These are phyloP conservation scores for Ochetophila trinervis DNA, from an alignment of 306 rosid species.

Conservation along the genomic window DNA sequence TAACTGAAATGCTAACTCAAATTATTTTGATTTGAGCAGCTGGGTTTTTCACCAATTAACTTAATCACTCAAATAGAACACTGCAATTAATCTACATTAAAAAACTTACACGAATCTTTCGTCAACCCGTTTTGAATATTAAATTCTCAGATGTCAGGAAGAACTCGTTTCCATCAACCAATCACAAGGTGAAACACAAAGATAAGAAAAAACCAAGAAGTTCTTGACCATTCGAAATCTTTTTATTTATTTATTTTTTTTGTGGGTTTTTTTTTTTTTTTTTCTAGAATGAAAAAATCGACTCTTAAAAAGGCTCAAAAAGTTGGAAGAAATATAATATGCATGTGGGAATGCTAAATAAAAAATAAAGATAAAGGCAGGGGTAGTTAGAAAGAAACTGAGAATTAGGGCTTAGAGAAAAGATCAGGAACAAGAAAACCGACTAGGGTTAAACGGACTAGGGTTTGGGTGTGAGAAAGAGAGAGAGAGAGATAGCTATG, in stretches of 20 bases:
- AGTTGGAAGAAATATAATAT: neutral
- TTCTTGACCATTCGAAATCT: neutral
- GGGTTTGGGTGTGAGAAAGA: constrained; percentile 27
- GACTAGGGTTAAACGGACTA: neutral
- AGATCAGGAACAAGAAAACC: neutral
- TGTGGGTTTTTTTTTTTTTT: no score
- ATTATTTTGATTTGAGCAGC: neutral
- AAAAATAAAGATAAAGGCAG: neutral
- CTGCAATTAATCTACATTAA: neutral
- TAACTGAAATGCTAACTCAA: no score
- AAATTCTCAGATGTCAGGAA: neutral
- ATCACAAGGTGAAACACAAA: neutral
- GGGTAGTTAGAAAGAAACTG: no score
- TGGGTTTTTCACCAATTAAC: constrained; percentile 1
- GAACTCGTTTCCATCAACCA: neutral
- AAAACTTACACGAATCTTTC: constrained; percentile 29
- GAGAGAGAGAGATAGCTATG: constrained; percentile 15
- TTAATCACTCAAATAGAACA: neutral
- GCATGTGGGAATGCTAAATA: neutral
- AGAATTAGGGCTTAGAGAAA: no score
- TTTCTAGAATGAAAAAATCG: no score
- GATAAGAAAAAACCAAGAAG: neutral
- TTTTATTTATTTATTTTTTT: no score
- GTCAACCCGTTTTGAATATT: neutral
- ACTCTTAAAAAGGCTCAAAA: neutral